Conservation (phyloP, 2,329 filamentous ascomycete species). For the Aspergillus bombycis region DNA sequence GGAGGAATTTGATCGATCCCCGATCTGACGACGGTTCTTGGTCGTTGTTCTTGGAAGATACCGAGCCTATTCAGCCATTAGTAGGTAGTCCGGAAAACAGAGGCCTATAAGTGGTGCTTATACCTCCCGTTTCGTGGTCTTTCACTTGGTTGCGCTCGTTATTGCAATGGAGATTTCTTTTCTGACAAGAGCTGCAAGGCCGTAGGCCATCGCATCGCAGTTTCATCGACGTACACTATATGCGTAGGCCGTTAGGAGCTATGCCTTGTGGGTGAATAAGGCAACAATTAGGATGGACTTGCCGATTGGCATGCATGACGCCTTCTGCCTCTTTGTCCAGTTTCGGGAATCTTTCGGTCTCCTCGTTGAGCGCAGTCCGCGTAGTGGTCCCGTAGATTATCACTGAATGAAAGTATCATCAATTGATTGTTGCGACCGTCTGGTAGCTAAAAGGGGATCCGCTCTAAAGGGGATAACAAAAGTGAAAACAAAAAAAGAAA, state of each 20-base stretch:
- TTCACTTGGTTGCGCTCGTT: constrained; percentile 29
- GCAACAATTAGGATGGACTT: constrained; percentile 19
- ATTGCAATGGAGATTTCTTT: constrained; percentile 47
- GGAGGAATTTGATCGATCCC: constrained; percentile 51
- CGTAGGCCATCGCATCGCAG: constrained; percentile 50
- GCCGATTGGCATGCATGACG: constrained; percentile 53
- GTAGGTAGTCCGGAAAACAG: no score
- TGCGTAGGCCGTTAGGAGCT: constrained; percentile 1
- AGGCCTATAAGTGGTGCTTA: neutral
- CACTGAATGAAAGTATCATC: constrained; percentile 32
- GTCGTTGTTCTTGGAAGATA: constrained; percentile 30
- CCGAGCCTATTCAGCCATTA: constrained; percentile 15
- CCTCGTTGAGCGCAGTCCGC: constrained; percentile 45
- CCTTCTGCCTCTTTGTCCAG: constrained; percentile 49
- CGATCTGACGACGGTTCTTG: constrained; percentile 42
- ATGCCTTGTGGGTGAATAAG: neutral
- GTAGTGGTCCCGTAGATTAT: constrained; percentile 52
- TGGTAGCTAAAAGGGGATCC: neutral
- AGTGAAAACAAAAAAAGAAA: constrained; percentile 2
- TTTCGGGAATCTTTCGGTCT: constrained; percentile 48
- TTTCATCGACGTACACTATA: constrained; percentile 52
- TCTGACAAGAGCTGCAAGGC: constrained; percentile 49
- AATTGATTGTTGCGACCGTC: neutral
- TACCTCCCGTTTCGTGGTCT: constrained; percentile 25
- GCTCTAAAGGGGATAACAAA: neutral